Evolutionary conservation across 306 rosid species (phyloP), one percentile per base, ranked within the genome.

Genomic region (Malus fusca): DNA sequence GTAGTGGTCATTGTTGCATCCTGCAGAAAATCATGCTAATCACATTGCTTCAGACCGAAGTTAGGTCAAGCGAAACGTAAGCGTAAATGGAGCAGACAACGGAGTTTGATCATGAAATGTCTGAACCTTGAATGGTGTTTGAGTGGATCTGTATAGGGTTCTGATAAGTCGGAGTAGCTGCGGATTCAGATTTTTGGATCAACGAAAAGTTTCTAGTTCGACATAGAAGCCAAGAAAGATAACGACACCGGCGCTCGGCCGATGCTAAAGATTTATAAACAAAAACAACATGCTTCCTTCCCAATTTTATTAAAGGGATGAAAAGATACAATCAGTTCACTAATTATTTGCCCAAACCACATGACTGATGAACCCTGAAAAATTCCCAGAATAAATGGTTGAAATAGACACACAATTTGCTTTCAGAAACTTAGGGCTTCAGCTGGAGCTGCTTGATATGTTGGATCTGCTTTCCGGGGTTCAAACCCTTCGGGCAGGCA

Each of bases 401-500:
- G 6, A 66, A 86, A 76, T 77, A 40, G 66, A 76, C 81, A 78
- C 46, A 68, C 61, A 55, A 74, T 81, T 82, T 35, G 77, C 82
- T 76, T 63, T 83, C 77, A 28, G 59, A 76, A 66, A 33, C 60
- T 77, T 4, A 44, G 15, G 68, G 72, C 74, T 31, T 33, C 4
- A 85, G 72, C 87, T 92, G 88, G 53, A 90, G 97, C 9, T 80
- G 78, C 84, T 96, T 96, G 90, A 92, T 96, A 75, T 92, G 66
- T 60, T 71, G 69, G 78, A 96, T 96, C 87, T 96, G 91, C 90
- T 90, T 90, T 83, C 98, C 99, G 1, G 99, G 99, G 80, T 88
- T 96, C 90, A 96, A 82, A 60, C 99, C 99, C 89, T 96, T 96
- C 8, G 99, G 99, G 66, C 99, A 92, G 80, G 98, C 98, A 51